These are phyloP conservation scores for Pleurotus giganteus DNA, from an alignment of 768 basidiomycete genomes.

Conservation along the genomic window DNA sequence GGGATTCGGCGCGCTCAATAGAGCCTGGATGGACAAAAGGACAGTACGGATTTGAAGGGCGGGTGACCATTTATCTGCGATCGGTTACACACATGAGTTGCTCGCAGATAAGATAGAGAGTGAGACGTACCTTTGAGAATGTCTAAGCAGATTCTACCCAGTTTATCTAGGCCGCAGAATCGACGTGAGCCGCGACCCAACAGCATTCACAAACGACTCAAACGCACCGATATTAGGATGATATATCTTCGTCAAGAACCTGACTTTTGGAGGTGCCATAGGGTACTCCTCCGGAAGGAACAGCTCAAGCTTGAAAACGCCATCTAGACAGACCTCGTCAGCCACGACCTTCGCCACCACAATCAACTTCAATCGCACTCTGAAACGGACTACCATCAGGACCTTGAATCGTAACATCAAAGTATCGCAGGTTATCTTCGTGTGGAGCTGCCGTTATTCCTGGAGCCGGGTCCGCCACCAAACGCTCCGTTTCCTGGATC, in stretches of 20 bases:
- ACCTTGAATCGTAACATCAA: slow-evolving; percentile 96
- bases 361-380: slow-evolving; percentile 41
- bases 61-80: slow-evolving; percentile 96
- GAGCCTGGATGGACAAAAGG: slow-evolving; percentile 93
- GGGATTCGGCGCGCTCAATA: slow-evolving; percentile 94
- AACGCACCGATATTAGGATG: slow-evolving; percentile 96
- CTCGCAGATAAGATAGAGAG: background rate
- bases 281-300: slow-evolving; percentile 99
- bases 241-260: slow-evolving; percentile 97
- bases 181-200: slow-evolving; percentile 4
- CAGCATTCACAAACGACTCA: background rate
- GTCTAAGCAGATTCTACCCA: slow-evolving; percentile 97
- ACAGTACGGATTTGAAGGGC: slow-evolving; percentile 98
- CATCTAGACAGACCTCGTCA: slow-evolving; percentile 49
- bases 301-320: slow-evolving; percentile 92
- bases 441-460: slow-evolving; percentile 95
- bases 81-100: background rate
- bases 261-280: slow-evolving; percentile 98
- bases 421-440: slow-evolving; percentile 97
- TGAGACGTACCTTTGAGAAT: slow-evolving; percentile 82
- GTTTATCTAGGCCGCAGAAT: slow-evolving; percentile 67
- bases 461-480: slow-evolving; percentile 94
- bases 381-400: slow-evolving; percentile 93
- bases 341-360: slow-evolving; percentile 1
- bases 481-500: slow-evolving; percentile 90